A percentile compares a stretch with the other conserved stretches of the same genome.
Conservation (phyloP, 176 grass and related monocot genomes). For the Ananas comosus region DNA sequence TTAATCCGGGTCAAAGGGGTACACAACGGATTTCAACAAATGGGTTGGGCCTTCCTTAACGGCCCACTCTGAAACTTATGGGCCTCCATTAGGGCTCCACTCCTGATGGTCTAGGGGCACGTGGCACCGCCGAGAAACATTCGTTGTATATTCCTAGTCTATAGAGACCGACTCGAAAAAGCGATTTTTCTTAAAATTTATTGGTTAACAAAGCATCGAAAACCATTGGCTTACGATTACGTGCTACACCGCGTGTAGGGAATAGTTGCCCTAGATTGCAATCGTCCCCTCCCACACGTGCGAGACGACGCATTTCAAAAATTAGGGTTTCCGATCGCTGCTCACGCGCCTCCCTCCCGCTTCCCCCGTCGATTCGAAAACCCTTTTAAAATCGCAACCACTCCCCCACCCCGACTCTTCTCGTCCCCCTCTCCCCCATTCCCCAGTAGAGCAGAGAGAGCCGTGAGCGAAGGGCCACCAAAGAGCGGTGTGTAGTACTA, state of each 20-base stretch:
- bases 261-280: too few relatives aligned
- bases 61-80: neutral
- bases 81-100: neutral
- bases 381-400: neutral
- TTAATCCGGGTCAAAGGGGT: too few relatives aligned
- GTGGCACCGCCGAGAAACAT: too few relatives aligned
- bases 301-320: neutral
- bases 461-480: neutral
- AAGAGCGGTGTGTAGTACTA: neutral
- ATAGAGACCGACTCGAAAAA: too few relatives aligned
- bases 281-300: neutral
- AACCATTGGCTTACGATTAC: too few relatives aligned
- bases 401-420: neutral
- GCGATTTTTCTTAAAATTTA: too few relatives aligned
- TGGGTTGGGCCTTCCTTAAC: too few relatives aligned
- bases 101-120: too few relatives aligned
- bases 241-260: too few relatives aligned
- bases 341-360: constrained; percentile 24
- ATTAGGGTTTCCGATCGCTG: constrained; percentile 31
- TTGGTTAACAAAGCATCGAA: too few relatives aligned
- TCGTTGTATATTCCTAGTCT: too few relatives aligned
- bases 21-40: too few relatives aligned
- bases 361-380: constrained; percentile 23
- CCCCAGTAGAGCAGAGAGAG: neutral
- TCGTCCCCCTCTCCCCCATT: neutral